Evolutionary conservation across 352 stramenopile species (phyloP).

Genomic region (Globisporangium spinosum): DNA sequence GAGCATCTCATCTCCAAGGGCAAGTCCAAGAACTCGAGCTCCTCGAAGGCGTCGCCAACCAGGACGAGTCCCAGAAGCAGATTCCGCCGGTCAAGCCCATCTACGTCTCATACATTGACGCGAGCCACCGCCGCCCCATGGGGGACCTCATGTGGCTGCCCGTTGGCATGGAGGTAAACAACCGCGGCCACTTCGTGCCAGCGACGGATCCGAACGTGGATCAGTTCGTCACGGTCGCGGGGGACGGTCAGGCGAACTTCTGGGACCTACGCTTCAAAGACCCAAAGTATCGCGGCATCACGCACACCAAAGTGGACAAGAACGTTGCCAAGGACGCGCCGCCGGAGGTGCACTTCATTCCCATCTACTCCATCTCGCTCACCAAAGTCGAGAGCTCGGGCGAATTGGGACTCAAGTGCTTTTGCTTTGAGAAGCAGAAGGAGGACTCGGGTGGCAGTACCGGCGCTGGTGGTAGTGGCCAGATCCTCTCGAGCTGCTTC

Average conservation of each 20-base stretch:
- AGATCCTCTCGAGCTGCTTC: slow-evolving; percentile 57
- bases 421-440: slow-evolving; percentile 63
- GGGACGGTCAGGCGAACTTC: slow-evolving; percentile 89
- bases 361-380: slow-evolving; percentile 80
- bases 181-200: slow-evolving; percentile 75
- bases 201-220: slow-evolving; percentile 48
- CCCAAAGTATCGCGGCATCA: slow-evolving; percentile 69
- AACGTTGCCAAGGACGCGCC: slow-evolving; percentile 47
- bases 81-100: slow-evolving; percentile 65
- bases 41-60: slow-evolving; percentile 4
- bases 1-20: slow-evolving; percentile 61
- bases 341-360: slow-evolving; percentile 73
- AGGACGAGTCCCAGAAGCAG: slow-evolving; percentile 53
- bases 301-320: slow-evolving; percentile 66
- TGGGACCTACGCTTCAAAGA: slow-evolving; percentile 92
- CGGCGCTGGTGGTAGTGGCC: neutral
- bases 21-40: slow-evolving; percentile 38
- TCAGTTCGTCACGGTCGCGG: slow-evolving; percentile 92
- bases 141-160: slow-evolving; percentile 89
- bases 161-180: slow-evolving; percentile 83
- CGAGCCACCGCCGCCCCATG: slow-evolving; percentile 82
- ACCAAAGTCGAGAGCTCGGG: slow-evolving; percentile 70
- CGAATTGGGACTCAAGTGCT: slow-evolving; percentile 58
- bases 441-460: slow-evolving; percentile 31
- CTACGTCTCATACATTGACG: slow-evolving; percentile 85